Evolutionary conservation across 176 grass and related monocot genomes (phyloP), one percentile per base, ranked within the genome.

Genomic region (Paspalum notatum): DNA sequence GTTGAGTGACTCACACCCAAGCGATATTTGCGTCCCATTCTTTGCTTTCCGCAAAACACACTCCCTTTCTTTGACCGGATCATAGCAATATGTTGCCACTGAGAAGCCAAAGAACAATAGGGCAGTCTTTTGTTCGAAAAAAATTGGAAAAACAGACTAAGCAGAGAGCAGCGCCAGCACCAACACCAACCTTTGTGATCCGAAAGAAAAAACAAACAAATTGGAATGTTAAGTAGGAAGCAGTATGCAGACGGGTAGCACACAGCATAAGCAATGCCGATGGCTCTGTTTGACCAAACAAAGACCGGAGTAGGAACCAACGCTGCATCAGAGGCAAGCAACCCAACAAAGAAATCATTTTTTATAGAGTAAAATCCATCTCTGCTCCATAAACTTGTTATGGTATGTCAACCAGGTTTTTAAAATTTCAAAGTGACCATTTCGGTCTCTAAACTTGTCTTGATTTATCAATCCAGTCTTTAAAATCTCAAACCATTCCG

Each of bases 201-300:
- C 58, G 58, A 64, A 21, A 55, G 57, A 59, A 48, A 71, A 24
- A 32, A 32, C 32, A 32, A 32, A 32, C 13, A 49, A 42, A 61
- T n/a, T 4, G 12, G 44, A 62, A 37, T 24, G 50, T 6, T 25
- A 71, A 70, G 54, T n/a, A 57, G 8, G 5, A 37, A 20, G 39
- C 37, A n/a, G 15, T 9, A 70, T 63, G n/a, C n/a, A n/a, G n/a
- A 57, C 5, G 32, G 32, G 32, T 42, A 16, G 71, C 49, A n/a
- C 20, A 26, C 63, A 49, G 32, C 46, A 53, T 62, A 53, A 15
- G 65, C 66, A 46, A 54, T 14, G 12, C 32, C 68, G 70, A 81
- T 37, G 18, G 76, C 63, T 75, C 53, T 14, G 39, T 89, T 76
- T 81, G 87, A 89, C 82, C 77, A 76, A 25, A 47, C 55, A 42